Evolutionary conservation across 2,329 filamentous ascomycete species (phyloP), one percentile per base, ranked within the genome.

Genomic region (Colletotrichum destructivum): DNA sequence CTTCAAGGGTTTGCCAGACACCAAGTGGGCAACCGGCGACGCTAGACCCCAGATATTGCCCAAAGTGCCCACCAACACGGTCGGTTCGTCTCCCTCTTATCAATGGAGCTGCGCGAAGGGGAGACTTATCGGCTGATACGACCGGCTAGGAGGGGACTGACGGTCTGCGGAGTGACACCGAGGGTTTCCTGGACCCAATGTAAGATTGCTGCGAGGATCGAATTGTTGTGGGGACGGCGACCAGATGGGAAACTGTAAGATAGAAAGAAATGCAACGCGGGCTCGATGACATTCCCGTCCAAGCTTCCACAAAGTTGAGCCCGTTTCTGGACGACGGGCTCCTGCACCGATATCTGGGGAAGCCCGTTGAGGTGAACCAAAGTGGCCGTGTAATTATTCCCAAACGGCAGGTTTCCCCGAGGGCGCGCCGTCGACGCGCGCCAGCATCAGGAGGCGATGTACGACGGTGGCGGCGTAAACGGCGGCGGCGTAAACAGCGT

Each of bases 401-500:
- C 18, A 56, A 13, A 23, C 13, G 31, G 31, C 15, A 62, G 12
- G n/a, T 11, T 23, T 40, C n/a, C 12, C 18, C 12, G 54, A 13
- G 8, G 49, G 13, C 7, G 26, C 31, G 46, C 46, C 31, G n/a
- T 38, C 51, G 21, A 62, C 46, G 31, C 26, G 57, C 44, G 16
- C 12, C 8, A n/a, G 18, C 11, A 9, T 15, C 35, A 26, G n/a
- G n/a, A n/a, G 13, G 12, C 9, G 60, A 23, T 3, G 46, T 11
- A 15, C 31, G 4, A 62, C 54, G 35, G 38, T 15, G 65, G 44
- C 66, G 35, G 64, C 69, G 69, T 71, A 69, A 71, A 71, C 59
- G 38, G 69, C 65, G 69, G 44, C 66, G 35, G 64, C 69, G 69
- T 71, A 69, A 71, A 71, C 59, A 26, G 69, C 65, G 69, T 71